Conservation (phyloP, 2,329 filamentous ascomycete species). For the Hansfordia pulvinata region DNA sequence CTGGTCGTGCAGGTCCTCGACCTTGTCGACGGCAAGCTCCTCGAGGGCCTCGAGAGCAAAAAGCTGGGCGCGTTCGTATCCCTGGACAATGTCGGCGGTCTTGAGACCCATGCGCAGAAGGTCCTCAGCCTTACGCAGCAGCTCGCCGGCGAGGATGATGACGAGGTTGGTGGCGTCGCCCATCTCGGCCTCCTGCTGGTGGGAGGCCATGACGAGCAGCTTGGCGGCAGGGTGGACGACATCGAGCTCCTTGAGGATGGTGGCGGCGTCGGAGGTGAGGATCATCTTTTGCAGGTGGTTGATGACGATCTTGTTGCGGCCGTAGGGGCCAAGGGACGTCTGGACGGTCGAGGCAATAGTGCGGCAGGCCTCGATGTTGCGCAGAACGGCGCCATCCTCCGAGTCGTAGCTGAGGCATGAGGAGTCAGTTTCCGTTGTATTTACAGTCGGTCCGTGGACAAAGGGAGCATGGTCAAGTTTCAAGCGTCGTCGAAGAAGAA, state of each 20-base stretch:
- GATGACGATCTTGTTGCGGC: constrained; percentile 99
- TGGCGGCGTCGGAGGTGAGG: constrained; percentile 92
- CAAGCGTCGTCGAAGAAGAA: no score
- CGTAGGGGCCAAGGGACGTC: constrained; percentile 92
- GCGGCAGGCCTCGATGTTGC: constrained; percentile 97
- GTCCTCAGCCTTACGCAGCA: constrained; percentile 95
- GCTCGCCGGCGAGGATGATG: constrained; percentile 86
- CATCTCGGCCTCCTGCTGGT: constrained; percentile 99
- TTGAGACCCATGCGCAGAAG: constrained; percentile 93
- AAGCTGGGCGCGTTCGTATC: constrained; percentile 88
- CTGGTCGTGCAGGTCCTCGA: constrained; percentile 69
- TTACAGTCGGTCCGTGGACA: no score
- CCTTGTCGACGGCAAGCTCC: constrained; percentile 80
- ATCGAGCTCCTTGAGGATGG: constrained; percentile 92
- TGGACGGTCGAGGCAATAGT: constrained; percentile 93
- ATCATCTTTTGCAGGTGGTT: constrained; percentile 99
- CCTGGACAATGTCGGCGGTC: constrained; percentile 91
- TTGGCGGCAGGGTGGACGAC: constrained; percentile 97
- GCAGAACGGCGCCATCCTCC: constrained; percentile 95
- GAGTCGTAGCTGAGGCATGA: constrained; percentile 69
- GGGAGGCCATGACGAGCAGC: constrained; percentile 93
- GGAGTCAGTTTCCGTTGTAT: no score
- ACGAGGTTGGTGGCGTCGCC: constrained; percentile 97
- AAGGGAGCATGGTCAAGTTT: constrained; percentile 3
- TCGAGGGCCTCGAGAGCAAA: constrained; percentile 78